Percentiles rank a stretch among this genome's conserved stretches.
Evolutionary conservation across 306 rosid species (phyloP).

Genomic region (Fagus crenata): DNA sequence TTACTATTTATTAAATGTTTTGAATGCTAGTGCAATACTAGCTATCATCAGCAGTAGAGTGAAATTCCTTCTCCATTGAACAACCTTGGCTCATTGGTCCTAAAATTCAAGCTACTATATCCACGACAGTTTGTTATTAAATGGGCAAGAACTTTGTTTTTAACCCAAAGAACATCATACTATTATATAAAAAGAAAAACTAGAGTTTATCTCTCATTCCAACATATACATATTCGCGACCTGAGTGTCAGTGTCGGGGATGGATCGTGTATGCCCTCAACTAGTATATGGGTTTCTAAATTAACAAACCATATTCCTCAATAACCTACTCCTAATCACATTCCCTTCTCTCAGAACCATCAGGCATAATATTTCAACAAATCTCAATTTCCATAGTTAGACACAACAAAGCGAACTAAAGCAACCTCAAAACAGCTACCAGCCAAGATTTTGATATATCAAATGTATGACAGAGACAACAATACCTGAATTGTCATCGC

Average conservation of each 20-base stretch:
- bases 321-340: not conserved
- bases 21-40: not conserved
- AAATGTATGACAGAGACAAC: not conserved
- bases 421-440: not conserved
- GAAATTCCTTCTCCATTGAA: not conserved
- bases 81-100: not conserved
- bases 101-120: not conserved
- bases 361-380: not conserved
- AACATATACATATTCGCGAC: no score
- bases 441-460: not conserved
- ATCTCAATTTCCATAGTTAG: not conserved
- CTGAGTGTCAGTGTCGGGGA: not conserved
- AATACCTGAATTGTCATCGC: conserved; percentile 76
- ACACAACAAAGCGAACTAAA: not conserved
- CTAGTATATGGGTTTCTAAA: not conserved
- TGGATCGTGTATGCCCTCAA: not conserved
- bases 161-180: not conserved
- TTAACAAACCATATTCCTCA: not conserved
- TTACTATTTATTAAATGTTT: not conserved
- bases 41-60: not conserved
- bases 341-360: not conserved
- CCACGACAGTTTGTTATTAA: not conserved
- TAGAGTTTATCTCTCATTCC: no score
- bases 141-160: not conserved
- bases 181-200: no score